phyloP scores from a whole-genome alignment of 371 early-diverging fungal species.

The Dichotomocladium elegans region DNA sequence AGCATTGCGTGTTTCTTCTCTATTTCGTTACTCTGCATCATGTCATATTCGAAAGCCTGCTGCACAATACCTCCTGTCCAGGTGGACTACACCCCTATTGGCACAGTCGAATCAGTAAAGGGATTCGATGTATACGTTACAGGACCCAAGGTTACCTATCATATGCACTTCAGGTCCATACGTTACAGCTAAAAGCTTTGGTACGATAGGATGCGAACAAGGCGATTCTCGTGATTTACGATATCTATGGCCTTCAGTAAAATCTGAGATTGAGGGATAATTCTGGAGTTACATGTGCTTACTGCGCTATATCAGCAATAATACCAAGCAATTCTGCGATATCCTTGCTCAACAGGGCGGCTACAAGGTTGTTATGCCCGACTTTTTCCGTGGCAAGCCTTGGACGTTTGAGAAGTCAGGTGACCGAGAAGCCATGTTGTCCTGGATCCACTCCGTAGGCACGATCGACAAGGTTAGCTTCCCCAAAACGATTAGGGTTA shows the following conservation, averaged over 20 bases:
- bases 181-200: too few relatives aligned
- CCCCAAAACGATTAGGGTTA: neutral
- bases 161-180: too few relatives aligned
- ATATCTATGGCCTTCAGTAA: conserved; percentile 47
- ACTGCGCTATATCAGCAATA: conserved; percentile 17
- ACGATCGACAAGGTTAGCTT: conserved; percentile 22
- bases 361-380: conserved; percentile 65
- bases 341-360: conserved; percentile 52
- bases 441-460: conserved; percentile 37
- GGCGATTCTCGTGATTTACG: conserved; percentile 43
- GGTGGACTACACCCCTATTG: conserved; percentile 52
- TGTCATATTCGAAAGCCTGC: conserved; percentile 57
- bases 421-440: conserved; percentile 20
- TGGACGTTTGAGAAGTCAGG: conserved; percentile 14
- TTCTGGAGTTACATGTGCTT: neutral
- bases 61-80: conserved; percentile 62
- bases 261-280: too few relatives aligned
- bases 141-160: conserved; percentile 36
- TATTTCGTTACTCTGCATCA: conserved; percentile 4
- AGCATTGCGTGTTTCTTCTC: too few relatives aligned
- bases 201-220: conserved; percentile 31
- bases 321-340: conserved; percentile 65
- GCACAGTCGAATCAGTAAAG: conserved; percentile 40
- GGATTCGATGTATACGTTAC: conserved; percentile 28
- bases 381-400: conserved; percentile 57